These are phyloP conservation scores for Talaromyces funiculosus DNA, from an alignment of 2,329 filamentous ascomycete genomes.

Conservation along the genomic window DNA sequence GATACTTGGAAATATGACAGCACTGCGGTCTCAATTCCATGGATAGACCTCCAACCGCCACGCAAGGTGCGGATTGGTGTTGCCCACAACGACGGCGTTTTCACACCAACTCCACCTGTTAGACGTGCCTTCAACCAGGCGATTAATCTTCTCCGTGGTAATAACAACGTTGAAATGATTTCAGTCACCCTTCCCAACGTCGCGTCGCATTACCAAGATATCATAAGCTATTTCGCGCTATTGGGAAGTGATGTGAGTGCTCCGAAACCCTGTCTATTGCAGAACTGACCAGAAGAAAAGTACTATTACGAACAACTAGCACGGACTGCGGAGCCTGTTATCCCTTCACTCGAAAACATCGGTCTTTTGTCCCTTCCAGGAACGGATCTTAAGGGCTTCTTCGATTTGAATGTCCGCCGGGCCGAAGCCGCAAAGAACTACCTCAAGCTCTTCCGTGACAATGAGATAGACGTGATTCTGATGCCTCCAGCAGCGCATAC, in stretches of 20 bases:
- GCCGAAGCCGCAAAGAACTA: conserved; percentile 21
- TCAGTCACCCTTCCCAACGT: conserved; percentile 1
- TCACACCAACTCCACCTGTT: conserved; percentile 7
- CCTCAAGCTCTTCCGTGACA: conserved; percentile 5
- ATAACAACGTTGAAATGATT: neutral
- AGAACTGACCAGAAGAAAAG: conserved; percentile 4
- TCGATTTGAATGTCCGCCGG: conserved; percentile 39
- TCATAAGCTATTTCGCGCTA: neutral
- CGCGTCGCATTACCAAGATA: neutral
- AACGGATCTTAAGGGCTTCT: conserved; percentile 36
- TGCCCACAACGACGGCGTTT: conserved; percentile 7
- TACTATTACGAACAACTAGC: conserved; percentile 6
- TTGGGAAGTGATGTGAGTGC: conserved; percentile 5
- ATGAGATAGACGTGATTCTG: conserved; percentile 42
- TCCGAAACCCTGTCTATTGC: neutral
- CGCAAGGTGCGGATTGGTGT: conserved; percentile 16
- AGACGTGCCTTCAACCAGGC: conserved; percentile 23
- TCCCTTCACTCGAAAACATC: conserved; percentile 6
- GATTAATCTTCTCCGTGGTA: conserved; percentile 30
- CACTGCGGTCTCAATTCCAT: neutral
- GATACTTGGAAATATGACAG: conserved; percentile 9
- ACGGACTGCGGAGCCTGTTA: conserved; percentile 3
- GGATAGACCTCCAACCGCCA: conserved; percentile 33
- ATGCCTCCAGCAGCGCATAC: conserved; percentile 46
- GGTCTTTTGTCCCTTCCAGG: neutral